Conservation (phyloP, 202 grass and related monocot genomes). For the Carex arenaria region DNA sequence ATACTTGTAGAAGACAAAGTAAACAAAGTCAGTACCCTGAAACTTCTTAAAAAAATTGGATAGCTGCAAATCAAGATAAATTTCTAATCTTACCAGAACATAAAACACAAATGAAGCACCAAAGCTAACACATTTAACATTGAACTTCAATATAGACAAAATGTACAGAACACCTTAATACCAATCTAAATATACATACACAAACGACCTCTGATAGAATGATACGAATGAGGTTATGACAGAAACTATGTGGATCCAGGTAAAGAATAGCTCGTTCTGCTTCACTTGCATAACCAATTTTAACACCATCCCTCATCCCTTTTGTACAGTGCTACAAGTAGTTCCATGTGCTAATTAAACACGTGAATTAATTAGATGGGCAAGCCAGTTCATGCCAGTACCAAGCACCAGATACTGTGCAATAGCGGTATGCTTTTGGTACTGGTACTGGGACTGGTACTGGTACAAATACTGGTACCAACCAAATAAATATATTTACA, state of each 20-base stretch:
- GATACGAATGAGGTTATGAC: neutral
- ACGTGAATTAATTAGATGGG: neutral
- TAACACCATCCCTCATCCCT: neutral
- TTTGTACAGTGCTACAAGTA: neutral
- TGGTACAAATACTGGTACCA: neutral
- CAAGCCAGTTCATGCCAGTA: neutral
- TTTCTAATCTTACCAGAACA: neutral
- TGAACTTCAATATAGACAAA: neutral
- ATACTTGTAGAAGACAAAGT: neutral
- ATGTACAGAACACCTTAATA: neutral
- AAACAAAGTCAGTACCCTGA: neutral
- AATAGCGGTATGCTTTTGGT: neutral
- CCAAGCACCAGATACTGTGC: neutral
- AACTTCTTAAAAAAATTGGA: neutral
- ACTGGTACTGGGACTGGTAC: too few relatives aligned
- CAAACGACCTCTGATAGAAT: neutral
- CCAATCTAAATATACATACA: neutral
- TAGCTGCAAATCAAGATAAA: neutral
- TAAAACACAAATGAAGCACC: neutral
- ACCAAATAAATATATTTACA: conserved; percentile 3
- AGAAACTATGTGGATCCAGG: neutral
- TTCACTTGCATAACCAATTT: neutral
- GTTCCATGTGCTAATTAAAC: neutral
- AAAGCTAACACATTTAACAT: neutral
- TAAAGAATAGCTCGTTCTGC: neutral